Evolutionary conservation across 192 early-diverging fungal species (phyloP).

Genomic region (Coemansia sp.): DNA sequence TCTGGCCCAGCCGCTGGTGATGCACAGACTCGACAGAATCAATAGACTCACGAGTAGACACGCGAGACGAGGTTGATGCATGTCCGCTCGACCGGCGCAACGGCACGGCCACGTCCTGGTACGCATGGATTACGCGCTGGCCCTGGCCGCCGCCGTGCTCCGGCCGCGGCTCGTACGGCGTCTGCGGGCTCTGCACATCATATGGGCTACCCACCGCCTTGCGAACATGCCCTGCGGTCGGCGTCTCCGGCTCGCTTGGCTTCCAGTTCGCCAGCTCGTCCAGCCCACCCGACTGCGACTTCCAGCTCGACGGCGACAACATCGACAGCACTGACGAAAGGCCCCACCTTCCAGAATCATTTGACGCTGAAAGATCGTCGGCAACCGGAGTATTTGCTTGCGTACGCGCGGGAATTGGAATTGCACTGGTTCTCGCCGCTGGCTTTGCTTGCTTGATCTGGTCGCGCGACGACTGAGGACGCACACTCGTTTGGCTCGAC

Average conservation of each 20-base stretch:
- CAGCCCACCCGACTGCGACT: conserved; percentile 15
- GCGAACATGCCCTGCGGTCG: neutral
- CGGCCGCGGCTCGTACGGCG: conserved; percentile 49
- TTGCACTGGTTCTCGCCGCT: conserved; percentile 2
- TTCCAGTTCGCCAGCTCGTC: conserved; percentile 9
- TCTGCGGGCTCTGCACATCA: conserved; percentile 43
- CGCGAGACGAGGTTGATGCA: conserved; percentile 2
- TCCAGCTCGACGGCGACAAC: conserved; percentile 53
- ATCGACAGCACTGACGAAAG: conserved; percentile 44
- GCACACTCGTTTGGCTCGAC: conserved; percentile 12
- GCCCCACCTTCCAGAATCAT: conserved; percentile 32
- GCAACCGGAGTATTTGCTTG: neutral
- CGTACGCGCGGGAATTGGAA: conserved; percentile 17
- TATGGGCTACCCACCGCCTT: conserved; percentile 26
- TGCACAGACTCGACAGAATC: conserved; percentile 7
- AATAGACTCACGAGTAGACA: neutral
- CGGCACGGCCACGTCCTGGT: conserved; percentile 43
- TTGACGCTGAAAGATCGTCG: neutral
- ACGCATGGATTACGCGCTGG: conserved; percentile 44
- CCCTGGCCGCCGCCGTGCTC: conserved; percentile 30
- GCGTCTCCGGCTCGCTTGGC: conserved; percentile 17
- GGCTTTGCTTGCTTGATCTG: conserved; percentile 3
- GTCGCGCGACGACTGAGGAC: conserved; percentile 16
- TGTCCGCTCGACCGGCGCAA: conserved; percentile 34
- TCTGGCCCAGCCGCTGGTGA: conserved; percentile 17